Base-by-base conservation (phyloP, 2,329 filamentous ascomycete genomes). In the Trichophaea hybrida region DNA sequence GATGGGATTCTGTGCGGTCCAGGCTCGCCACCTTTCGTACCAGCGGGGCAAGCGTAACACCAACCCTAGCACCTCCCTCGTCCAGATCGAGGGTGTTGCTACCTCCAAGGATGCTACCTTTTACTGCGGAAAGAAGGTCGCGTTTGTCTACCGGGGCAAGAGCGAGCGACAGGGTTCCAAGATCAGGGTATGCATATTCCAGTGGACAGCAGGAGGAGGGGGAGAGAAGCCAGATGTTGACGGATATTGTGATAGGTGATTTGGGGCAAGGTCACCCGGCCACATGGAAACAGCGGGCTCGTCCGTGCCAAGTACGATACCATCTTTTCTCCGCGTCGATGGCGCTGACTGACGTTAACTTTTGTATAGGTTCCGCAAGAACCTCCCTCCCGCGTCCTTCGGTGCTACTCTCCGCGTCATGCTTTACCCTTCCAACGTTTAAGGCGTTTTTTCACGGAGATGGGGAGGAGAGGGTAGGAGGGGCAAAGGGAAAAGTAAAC, bases 71-170 rank as follows among this genome's bases (percentile, higher is more conserved):
- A 94, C 87, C 72, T 87, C 87, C 75, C 81, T 97, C 78, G 86
- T 98, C 79, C 93, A 96, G 84, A 94, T 98, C 73, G 67, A 98
- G 82, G 91, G 91, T 76, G 93, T 97, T 72, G 89, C 94, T 72
- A 82, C 87, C 80, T 83, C 86, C 73, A 80, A 87, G 72, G 88
- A 85, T 74, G 91, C 93, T 77, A 87, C 84, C 83, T 96, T 96
- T 86, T 98, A 98, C 81, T 80, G 88, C 69, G 93, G 93, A 79
- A 98, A 98, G 86, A 90, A 90, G 80, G 84, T 97, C 75, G 93
- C 93, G 75, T 98, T 89, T 77, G 89, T 98, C 77, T 98, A 97
- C 83, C 88, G 90, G 74, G 91, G 85, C 71, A 84, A 88, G 78
- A 90, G 84, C 78, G 88, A 95, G 81, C 82, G 95, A 74, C 87